A percentile compares a stretch with the other conserved stretches of the same genome.
Conservation (phyloP, 2,329 filamentous ascomycete species). For the Calycina marina region DNA sequence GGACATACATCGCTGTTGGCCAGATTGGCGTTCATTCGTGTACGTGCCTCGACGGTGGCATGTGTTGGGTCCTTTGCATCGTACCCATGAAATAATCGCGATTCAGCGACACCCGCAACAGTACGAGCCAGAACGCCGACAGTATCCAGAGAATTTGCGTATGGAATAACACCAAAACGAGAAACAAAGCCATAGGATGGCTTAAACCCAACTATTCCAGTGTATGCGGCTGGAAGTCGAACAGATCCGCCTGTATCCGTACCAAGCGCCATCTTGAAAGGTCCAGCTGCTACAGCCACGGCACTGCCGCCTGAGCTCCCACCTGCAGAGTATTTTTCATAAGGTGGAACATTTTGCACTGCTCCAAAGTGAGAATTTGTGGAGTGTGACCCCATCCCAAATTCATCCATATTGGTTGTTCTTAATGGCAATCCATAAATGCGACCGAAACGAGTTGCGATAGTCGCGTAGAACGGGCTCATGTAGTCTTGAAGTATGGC, state of each 20-base stretch:
- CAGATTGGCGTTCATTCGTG: conserved; percentile 6
- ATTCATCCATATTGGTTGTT: conserved; percentile 92
- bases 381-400: conserved; percentile 85
- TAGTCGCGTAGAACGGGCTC: conserved; percentile 71
- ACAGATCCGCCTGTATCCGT: conserved; percentile 76
- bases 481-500: conserved; percentile 52
- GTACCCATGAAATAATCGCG: background rate
- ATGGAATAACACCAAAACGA: conserved; percentile 55
- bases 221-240: conserved; percentile 57
- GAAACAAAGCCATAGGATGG: conserved; percentile 57
- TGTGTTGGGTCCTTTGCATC: conserved; percentile 34
- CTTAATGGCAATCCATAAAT: conserved; percentile 46
- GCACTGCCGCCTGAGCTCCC: conserved; percentile 93
- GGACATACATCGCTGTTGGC: background rate
- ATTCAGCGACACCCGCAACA: conserved; percentile 24
- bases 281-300: conserved; percentile 55
- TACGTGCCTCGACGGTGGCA: conserved; percentile 31
- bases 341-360: conserved; percentile 27
- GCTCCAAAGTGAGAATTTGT: conserved; percentile 51
- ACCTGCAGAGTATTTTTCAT: conserved; percentile 44
- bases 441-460: conserved; percentile 52
- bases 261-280: conserved; percentile 54
- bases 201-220: conserved; percentile 54
- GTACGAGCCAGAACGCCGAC: conserved; percentile 45
- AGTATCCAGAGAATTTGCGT: conserved; percentile 62